Conservation (phyloP, 306 rosid species). For the Trifolium fragiferum region DNA sequence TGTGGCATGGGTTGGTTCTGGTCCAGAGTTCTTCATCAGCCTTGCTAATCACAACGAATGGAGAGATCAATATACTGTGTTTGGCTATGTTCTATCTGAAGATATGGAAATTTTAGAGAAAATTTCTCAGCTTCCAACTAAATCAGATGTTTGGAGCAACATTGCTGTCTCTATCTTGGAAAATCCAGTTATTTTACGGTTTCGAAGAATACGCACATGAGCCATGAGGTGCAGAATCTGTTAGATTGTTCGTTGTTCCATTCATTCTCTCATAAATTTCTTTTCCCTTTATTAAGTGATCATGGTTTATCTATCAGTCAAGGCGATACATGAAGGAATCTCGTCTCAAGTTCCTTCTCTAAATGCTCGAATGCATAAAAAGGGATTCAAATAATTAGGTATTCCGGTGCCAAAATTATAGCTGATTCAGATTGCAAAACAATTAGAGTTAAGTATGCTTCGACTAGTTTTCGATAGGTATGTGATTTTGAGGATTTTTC, state of each 20-base stretch:
- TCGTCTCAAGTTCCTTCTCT: conserved; percentile 18
- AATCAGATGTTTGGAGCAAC: conserved; percentile 58
- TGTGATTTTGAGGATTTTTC: conserved; percentile 35
- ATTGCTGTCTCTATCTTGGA: conserved; percentile 66
- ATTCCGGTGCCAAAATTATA: conserved; percentile 24
- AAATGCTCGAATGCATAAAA: conserved; percentile 3
- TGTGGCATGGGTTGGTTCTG: conserved; percentile 83
- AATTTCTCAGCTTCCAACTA: conserved; percentile 64
- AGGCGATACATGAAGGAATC: conserved; percentile 14
- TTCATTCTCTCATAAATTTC: neutral
- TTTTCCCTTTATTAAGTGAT: conserved; percentile 4
- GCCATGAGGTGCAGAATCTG: conserved; percentile 1
- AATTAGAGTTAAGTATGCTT: conserved; percentile 12
- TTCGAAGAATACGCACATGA: conserved; percentile 44
- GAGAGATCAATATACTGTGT: conserved; percentile 66
- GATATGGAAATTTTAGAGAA: conserved; percentile 72
- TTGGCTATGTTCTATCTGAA: conserved; percentile 67
- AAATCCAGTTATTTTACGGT: conserved; percentile 52
- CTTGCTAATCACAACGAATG: conserved; percentile 76
- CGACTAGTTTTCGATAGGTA: conserved; percentile 25
- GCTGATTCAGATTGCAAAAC: conserved; percentile 20
- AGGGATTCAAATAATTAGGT: conserved; percentile 26
- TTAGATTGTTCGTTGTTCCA: conserved; percentile 21
- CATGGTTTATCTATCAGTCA: conserved; percentile 21
- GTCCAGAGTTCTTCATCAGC: conserved; percentile 85